These are phyloP conservation scores for Phlyctochytrium bullatum DNA, from an alignment of 192 early-diverging fungal genomes.

Conservation along the genomic window DNA sequence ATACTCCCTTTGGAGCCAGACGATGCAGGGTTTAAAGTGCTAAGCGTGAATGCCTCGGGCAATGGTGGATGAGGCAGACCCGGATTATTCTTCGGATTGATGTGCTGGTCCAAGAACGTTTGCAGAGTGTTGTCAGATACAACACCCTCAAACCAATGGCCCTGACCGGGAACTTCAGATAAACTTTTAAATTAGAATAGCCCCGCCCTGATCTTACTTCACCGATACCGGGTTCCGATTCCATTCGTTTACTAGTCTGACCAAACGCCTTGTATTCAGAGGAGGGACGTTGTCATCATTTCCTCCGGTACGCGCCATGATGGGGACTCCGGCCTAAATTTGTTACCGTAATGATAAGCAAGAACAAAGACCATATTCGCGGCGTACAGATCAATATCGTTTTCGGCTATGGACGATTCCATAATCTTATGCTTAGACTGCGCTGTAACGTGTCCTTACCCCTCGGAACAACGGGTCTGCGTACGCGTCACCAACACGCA, in stretches of 20 bases:
- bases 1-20: slow-evolving; percentile 68
- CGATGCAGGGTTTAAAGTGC: slow-evolving; percentile 62
- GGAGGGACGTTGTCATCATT: slow-evolving; percentile 76
- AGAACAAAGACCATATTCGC: slow-evolving; percentile 53
- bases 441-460: slow-evolving; percentile 27
- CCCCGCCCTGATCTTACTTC: slow-evolving; percentile 35
- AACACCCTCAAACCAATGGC: slow-evolving; percentile 68
- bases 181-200: slow-evolving; percentile 36
- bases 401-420: slow-evolving; percentile 70
- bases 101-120: slow-evolving; percentile 45
- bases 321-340: slow-evolving; percentile 62
- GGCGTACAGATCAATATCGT: slow-evolving; percentile 70
- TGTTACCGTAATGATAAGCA: neutral
- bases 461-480: slow-evolving; percentile 64
- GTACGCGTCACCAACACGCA: slow-evolving; percentile 60
- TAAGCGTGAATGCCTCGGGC: slow-evolving; percentile 58
- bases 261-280: slow-evolving; percentile 58
- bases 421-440: slow-evolving; percentile 42
- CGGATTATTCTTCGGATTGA: slow-evolving; percentile 27
- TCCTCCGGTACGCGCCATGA: slow-evolving; percentile 58
- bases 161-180: slow-evolving; percentile 59
- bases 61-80: slow-evolving; percentile 35
- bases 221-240: slow-evolving; percentile 44
- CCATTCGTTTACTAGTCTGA: slow-evolving; percentile 65
- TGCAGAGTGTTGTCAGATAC: slow-evolving; percentile 52